phyloP scores from a whole-genome alignment of 305 asterid species.

The Fraxinus sp. region DNA sequence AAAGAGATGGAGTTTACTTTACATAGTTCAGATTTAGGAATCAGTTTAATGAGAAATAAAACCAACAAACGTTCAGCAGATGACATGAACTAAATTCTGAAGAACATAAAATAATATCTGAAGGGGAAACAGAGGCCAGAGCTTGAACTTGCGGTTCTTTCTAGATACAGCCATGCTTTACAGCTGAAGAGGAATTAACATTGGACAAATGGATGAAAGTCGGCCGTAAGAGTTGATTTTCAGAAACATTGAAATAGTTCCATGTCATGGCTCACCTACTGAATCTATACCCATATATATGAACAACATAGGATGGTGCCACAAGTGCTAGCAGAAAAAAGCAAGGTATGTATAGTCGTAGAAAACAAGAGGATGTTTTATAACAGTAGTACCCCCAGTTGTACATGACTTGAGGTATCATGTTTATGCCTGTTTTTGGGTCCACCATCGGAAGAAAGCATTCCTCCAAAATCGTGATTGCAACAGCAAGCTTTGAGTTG shows the following conservation, averaged over 20 bases:
- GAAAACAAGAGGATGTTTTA: slow-evolving; percentile 17
- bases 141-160: not conserved
- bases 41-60: not conserved
- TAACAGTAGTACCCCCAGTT: slow-evolving; percentile 80
- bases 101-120: not conserved
- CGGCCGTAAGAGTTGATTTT: not conserved
- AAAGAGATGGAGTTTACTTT: not conserved
- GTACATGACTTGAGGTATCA: slow-evolving; percentile 92
- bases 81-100: not conserved
- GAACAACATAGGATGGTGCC: slow-evolving; percentile 16
- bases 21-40: not conserved
- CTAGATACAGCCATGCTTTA: not conserved
- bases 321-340: not conserved
- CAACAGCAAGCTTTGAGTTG: slow-evolving; percentile 66
- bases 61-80: slow-evolving; percentile 3
- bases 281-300: slow-evolving; percentile 8
- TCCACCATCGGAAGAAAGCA: slow-evolving; percentile 71
- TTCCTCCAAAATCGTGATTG: slow-evolving; percentile 64
- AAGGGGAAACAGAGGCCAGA: slow-evolving; percentile 15
- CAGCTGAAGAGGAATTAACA: slow-evolving; percentile 8
- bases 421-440: slow-evolving; percentile 81
- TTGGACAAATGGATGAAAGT: not conserved
- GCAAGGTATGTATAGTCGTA: not conserved
- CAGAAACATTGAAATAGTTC: not conserved
- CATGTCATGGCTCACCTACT: not conserved